Conservation (phyloP, 2,329 filamentous ascomycete genomes). For the Bipolaris sorokiniana region DNA sequence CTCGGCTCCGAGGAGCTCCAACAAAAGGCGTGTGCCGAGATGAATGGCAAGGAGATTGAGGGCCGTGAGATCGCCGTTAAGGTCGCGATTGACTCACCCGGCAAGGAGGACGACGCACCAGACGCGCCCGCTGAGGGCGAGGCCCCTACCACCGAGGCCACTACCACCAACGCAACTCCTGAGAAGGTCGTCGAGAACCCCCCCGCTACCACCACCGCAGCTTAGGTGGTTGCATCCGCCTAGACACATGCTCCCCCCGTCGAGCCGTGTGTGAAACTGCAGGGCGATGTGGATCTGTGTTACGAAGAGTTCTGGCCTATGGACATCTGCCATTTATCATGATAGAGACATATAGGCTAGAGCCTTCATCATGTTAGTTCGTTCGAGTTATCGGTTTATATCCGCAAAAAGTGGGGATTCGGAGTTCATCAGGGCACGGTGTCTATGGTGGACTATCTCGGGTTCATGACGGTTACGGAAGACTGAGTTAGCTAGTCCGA, state of each 20-base stretch:
- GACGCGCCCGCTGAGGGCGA: slow-evolving; percentile 52
- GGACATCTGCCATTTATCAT: slow-evolving; percentile 38
- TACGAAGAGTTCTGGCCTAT: slow-evolving; percentile 29
- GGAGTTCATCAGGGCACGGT: slow-evolving; percentile 39
- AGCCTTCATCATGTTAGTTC: slow-evolving; percentile 39
- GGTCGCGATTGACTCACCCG: slow-evolving; percentile 98
- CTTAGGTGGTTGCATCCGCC: slow-evolving; percentile 41
- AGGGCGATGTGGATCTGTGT: slow-evolving; percentile 36
- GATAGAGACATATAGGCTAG: slow-evolving; percentile 39
- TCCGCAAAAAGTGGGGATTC: slow-evolving; percentile 42
- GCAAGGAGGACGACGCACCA: slow-evolving; percentile 88
- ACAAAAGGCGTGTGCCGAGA: slow-evolving; percentile 95
- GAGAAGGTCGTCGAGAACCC: slow-evolving; percentile 32
- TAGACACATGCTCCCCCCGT: slow-evolving; percentile 20
- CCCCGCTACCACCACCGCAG: slow-evolving; percentile 36
- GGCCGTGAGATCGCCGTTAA: slow-evolving; percentile 99
- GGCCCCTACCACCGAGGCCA: slow-evolving; percentile 41
- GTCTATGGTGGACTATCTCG: slow-evolving; percentile 37
- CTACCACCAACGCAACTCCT: slow-evolving; percentile 26
- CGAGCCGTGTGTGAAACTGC: slow-evolving; percentile 26
- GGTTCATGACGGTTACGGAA: slow-evolving; percentile 30
- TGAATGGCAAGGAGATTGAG: slow-evolving; percentile 99
- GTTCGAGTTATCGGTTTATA: slow-evolving; percentile 31
- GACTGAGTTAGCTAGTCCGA: slow-evolving; percentile 32
- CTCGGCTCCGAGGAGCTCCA: slow-evolving; percentile 94